Evolutionary conservation across 805 yeast species (phyloP).

Genomic region (Candida tibetensis): DNA sequence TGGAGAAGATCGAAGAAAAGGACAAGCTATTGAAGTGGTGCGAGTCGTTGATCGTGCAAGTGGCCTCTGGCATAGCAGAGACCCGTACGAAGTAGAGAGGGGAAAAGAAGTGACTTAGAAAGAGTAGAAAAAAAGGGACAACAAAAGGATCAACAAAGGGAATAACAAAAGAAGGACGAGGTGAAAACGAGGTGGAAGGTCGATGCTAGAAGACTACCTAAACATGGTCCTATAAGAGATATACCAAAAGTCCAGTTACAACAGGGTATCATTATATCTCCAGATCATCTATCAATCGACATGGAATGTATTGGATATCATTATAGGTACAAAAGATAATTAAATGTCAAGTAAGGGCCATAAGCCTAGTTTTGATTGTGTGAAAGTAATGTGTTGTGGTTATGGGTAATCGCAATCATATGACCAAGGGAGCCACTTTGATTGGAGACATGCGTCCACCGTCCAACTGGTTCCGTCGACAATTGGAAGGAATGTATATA

Average conservation of each 20-base stretch:
- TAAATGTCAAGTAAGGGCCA: too few species aligned
- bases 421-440: not conserved
- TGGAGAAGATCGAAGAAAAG: slow-evolving; percentile 57
- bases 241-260: too few species aligned
- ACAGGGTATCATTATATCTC: too few species aligned
- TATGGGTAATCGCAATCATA: not conserved
- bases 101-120: not conserved
- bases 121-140: not conserved
- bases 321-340: too few species aligned
- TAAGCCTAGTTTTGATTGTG: too few species aligned
- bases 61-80: slow-evolving; percentile 53
- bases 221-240: too few species aligned
- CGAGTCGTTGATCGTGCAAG: slow-evolving; percentile 60
- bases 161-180: not conserved
- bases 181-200: not conserved
- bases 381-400: too few species aligned
- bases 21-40: slow-evolving; percentile 60
- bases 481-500: not conserved
- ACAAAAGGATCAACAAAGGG: not conserved
- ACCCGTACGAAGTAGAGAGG: slow-evolving; percentile 25
- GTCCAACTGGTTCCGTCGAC: not conserved
- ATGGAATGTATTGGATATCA: too few species aligned
- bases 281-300: too few species aligned
- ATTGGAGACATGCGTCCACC: not conserved
- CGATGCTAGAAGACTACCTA: too few species aligned